Conservation (phyloP, 2,329 filamentous ascomycete species). For the Xylariaceae sp. region DNA sequence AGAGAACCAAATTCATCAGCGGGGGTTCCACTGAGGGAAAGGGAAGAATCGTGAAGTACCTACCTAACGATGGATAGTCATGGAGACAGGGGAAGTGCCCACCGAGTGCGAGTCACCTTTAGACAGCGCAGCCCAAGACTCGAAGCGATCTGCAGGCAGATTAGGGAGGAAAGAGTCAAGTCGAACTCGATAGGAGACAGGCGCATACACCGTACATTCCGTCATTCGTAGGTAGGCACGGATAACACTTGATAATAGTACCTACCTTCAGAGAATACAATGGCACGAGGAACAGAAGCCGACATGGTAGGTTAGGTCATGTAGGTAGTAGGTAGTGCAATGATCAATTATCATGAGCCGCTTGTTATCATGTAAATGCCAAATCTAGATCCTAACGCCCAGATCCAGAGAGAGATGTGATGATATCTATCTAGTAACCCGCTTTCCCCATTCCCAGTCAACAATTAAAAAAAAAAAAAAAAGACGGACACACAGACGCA, state of each 20-base stretch:
- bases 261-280: too few relatives aligned
- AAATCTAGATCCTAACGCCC: neutral
- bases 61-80: neutral
- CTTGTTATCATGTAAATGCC: neutral
- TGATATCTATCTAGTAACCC: neutral
- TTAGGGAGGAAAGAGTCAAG: neutral
- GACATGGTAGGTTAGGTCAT: too few relatives aligned
- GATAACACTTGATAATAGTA: too few relatives aligned
- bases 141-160: neutral
- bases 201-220: too few relatives aligned
- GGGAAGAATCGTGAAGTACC: neutral
- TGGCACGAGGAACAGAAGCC: too few relatives aligned
- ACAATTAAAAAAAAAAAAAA: too few relatives aligned
- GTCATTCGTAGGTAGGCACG: too few relatives aligned
- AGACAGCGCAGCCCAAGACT: neutral
- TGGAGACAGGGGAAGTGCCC: neutral
- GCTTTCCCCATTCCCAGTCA: neutral
- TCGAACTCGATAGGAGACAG: too few relatives aligned
- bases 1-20: neutral
- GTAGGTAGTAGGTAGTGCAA: too few relatives aligned
- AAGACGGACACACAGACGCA: too few relatives aligned
- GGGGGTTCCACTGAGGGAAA: neutral
- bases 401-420: neutral
- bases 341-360: neutral
- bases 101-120: neutral